These are phyloP conservation scores for Fusarium sp. DNA, from an alignment of 2,329 filamentous ascomycete genomes.

Conservation along the genomic window DNA sequence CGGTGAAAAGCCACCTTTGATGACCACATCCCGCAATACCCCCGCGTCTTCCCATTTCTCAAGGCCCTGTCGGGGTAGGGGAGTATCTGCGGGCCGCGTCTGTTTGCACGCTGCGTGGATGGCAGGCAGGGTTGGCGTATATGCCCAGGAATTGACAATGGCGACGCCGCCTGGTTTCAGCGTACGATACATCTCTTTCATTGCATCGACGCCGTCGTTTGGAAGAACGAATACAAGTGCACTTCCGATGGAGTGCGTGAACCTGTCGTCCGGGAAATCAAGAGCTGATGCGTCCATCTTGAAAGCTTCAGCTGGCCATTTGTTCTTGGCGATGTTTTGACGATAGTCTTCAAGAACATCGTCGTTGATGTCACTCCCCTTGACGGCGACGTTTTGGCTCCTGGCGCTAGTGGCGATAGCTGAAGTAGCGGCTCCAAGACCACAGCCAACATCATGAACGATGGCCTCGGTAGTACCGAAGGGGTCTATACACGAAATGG, in stretches of 20 bases:
- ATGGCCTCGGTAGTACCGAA: background rate
- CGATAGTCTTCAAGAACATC: background rate
- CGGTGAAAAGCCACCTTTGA: background rate
- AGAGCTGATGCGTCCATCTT: slow-evolving; percentile 4
- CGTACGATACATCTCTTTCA: slow-evolving; percentile 3
- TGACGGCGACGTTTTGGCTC: accelerated
- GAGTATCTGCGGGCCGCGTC: background rate
- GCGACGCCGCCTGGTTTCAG: background rate
- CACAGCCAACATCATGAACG: slow-evolving; percentile 20
- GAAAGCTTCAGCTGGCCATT: background rate
- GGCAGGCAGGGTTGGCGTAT: background rate
- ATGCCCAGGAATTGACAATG: slow-evolving; percentile 13
- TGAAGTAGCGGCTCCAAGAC: slow-evolving; percentile 10
- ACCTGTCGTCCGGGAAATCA: background rate
- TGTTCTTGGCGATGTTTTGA: accelerated
- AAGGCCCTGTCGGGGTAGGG: background rate
- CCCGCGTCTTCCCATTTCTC: slow-evolving; percentile 16
- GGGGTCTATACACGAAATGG: background rate
- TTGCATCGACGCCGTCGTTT: background rate
- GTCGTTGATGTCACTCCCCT: background rate
- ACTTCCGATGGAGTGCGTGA: slow-evolving; percentile 9
- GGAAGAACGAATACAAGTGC: background rate
- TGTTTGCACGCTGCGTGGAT: slow-evolving; percentile 1
- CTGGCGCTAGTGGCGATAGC: background rate
- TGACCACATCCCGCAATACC: accelerated